phyloP scores from a whole-genome alignment of 2,329 filamentous ascomycete species.

The Cladosporium sp. region DNA sequence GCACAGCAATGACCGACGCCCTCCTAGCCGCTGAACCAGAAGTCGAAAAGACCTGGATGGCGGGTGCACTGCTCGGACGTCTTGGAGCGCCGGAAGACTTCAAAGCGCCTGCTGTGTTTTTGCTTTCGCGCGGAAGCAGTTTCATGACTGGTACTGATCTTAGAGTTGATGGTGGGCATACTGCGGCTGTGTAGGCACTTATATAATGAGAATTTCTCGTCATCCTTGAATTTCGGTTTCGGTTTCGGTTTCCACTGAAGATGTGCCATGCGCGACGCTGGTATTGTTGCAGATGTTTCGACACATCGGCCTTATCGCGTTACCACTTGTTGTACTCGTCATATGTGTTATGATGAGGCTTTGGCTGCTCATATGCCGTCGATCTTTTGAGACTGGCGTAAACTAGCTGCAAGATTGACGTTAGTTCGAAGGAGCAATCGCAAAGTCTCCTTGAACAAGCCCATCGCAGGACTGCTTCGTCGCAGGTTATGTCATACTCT shows the following conservation, averaged over 20 bases:
- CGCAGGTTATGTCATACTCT: not conserved
- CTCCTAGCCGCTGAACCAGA: slow-evolving; percentile 46
- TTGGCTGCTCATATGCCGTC: too few species aligned
- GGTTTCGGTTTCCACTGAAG: too few species aligned
- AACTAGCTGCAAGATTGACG: not conserved
- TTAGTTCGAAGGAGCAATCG: not conserved
- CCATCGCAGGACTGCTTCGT: not conserved
- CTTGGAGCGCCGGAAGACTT: slow-evolving; percentile 58
- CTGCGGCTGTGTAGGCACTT: slow-evolving; percentile 5
- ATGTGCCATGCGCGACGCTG: too few species aligned
- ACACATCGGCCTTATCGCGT: too few species aligned
- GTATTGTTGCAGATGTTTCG: not conserved
- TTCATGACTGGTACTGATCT: slow-evolving; percentile 71
- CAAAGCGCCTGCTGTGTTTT: slow-evolving; percentile 65
- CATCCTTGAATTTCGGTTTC: not conserved
- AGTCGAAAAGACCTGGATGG: slow-evolving; percentile 55
- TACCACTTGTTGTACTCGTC: too few species aligned
- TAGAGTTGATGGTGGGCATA: slow-evolving; percentile 70
- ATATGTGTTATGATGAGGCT: too few species aligned
- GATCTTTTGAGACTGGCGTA: not conserved
- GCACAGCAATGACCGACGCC: slow-evolving; percentile 35
- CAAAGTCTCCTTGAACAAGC: not conserved
- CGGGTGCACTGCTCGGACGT: slow-evolving; percentile 54
- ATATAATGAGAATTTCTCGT: too few species aligned
- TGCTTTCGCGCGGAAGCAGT: slow-evolving; percentile 66